Evolutionary conservation across 208 protist species (phyloP).

Genomic region (Entamoeba dispar): DNA sequence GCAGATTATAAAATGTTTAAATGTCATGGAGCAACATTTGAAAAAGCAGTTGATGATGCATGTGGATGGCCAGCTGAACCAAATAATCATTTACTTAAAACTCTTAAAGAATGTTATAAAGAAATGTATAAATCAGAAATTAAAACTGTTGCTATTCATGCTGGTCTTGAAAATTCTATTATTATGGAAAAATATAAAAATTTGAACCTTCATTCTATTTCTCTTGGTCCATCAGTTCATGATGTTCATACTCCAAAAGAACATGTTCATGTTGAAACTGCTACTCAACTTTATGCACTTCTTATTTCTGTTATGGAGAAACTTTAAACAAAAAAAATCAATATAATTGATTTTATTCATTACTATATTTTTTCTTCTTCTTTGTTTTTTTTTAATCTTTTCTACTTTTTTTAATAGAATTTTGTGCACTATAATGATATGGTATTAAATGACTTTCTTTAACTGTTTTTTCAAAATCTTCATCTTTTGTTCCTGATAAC

Average conservation of each 20-base stretch:
- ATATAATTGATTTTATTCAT: too few relatives aligned
- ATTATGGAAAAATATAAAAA: background rate
- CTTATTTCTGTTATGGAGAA: background rate
- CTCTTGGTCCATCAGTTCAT: background rate
- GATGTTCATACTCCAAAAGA: background rate
- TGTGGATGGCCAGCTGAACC: conserved; percentile 21
- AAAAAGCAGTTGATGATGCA: background rate
- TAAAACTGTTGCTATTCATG: conserved; percentile 17
- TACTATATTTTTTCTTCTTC: too few relatives aligned
- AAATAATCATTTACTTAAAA: conserved; percentile 1
- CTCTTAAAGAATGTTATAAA: background rate
- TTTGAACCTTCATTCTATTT: background rate
- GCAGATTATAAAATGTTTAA: background rate
- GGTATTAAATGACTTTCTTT: background rate
- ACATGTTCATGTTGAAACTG: background rate
- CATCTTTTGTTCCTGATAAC: background rate
- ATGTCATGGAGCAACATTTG: background rate
- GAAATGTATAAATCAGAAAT: background rate
- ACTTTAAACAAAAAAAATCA: background rate
- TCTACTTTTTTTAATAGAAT: background rate
- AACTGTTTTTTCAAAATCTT: background rate
- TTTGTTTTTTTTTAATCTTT: too few relatives aligned
- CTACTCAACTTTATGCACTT: background rate
- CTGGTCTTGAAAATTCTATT: conserved; percentile 21
- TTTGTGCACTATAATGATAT: background rate